These are phyloP conservation scores for Cyberlindnera amylophila DNA, from an alignment of 805 yeast species.

Conservation along the genomic window DNA sequence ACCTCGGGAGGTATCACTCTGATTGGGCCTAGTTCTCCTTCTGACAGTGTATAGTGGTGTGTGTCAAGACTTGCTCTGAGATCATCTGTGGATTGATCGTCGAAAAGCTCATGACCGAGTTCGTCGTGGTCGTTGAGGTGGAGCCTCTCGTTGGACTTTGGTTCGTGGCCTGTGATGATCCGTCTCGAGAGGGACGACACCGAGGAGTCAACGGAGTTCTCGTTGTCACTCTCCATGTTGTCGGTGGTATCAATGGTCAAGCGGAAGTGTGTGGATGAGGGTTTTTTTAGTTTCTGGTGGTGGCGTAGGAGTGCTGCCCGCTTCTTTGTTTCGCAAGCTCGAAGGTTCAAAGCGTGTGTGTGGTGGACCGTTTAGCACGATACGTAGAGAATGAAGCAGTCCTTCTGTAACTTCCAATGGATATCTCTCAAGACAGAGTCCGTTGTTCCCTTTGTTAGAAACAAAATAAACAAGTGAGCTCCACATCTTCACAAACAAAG, in stretches of 20 bases:
- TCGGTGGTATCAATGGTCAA: too few relatives aligned
- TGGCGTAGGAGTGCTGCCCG: too few relatives aligned
- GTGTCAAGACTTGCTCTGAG: conserved; percentile 3
- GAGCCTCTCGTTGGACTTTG: conserved; percentile 5
- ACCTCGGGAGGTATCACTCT: conserved; percentile 49
- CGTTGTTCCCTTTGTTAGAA: too few relatives aligned
- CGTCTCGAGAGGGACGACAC: conserved; percentile 19
- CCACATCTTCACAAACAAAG: neutral
- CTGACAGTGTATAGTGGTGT: conserved; percentile 3
- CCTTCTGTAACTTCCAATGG: too few relatives aligned
- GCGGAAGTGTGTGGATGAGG: too few relatives aligned
- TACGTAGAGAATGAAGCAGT: too few relatives aligned
- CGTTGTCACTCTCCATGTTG: conserved; percentile 24
- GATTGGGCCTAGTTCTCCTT: conserved; percentile 19
- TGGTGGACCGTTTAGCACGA: too few relatives aligned
- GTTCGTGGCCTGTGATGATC: conserved; percentile 8
- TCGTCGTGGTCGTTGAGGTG: conserved; percentile 15
- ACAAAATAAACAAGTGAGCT: too few relatives aligned
- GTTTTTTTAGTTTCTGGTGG: too few relatives aligned
- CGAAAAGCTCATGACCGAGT: conserved; percentile 14
- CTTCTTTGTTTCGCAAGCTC: too few relatives aligned
- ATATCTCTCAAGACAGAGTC: too few relatives aligned
- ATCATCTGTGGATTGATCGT: conserved; percentile 7
- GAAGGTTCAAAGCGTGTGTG: too few relatives aligned
- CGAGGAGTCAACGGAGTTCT: conserved; percentile 19